These are phyloP conservation scores for Coniosporium apollinis DNA, from an alignment of 495 filamentous ascomycete species.

Conservation along the genomic window DNA sequence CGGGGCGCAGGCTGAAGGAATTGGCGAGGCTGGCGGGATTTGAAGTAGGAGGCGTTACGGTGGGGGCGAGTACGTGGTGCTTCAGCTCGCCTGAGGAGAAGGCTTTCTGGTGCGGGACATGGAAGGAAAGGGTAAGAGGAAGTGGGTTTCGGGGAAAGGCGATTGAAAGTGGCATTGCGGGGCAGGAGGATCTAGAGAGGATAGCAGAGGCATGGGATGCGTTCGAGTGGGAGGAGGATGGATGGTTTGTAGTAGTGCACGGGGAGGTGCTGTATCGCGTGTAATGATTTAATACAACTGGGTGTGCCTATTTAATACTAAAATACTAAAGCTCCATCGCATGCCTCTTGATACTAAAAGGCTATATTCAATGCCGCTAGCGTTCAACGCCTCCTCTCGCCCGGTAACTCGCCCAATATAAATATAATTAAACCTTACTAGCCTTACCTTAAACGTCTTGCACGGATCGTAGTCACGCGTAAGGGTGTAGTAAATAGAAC, in stretches of 20 bases:
- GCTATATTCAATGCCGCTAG: no score
- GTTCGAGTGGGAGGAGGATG: constrained; percentile 24
- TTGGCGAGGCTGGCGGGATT: constrained; percentile 28
- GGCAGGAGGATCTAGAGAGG: constrained; percentile 24
- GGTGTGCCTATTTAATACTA: no score
- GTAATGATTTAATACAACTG: no score
- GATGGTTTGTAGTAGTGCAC: constrained; percentile 22
- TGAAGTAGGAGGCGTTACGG: constrained; percentile 20
- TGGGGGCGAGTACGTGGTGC: constrained; percentile 22
- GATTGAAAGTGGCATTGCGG: constrained; percentile 20
- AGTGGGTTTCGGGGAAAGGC: constrained; percentile 19
- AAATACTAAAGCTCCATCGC: no score
- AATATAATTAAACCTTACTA: no score
- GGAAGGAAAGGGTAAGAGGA: constrained; percentile 10
- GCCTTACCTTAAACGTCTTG: no score
- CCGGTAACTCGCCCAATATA: no score
- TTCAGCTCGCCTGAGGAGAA: constrained; percentile 23
- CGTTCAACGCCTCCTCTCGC: no score
- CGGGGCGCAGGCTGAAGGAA: constrained; percentile 25
- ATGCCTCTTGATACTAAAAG: no score
- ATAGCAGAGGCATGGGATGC: constrained; percentile 28
- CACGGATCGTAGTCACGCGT: no score
- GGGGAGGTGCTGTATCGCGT: constrained; percentile 28
- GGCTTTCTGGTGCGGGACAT: constrained; percentile 18
- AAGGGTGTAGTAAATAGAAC: no score